Percentiles rank a stretch among this genome's conserved stretches.
phyloP scores from a whole-genome alignment of 495 filamentous ascomycete species.

The Penicillium silybi region DNA sequence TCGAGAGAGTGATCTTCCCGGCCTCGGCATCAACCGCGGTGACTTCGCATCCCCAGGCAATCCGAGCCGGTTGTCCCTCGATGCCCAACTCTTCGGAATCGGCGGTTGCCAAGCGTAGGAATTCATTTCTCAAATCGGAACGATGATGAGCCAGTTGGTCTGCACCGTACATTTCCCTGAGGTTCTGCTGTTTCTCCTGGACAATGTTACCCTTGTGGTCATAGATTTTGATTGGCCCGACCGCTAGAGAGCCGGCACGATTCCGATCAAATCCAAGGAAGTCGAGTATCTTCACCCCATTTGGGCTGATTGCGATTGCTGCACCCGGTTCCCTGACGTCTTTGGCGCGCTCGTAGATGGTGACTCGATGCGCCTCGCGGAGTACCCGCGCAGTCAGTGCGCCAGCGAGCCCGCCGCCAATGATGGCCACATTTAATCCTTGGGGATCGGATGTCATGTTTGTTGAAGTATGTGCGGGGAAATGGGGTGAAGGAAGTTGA shows the following conservation, averaged over 20 bases:
- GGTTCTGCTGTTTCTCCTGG: not conserved
- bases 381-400: conserved; percentile 7
- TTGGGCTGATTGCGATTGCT: conserved; percentile 4
- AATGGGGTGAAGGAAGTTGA: too few species aligned
- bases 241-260: not conserved
- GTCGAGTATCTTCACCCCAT: conserved; percentile 5
- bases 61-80: not conserved
- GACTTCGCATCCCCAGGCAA: conserved; percentile 1
- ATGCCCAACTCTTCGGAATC: conserved; percentile 5
- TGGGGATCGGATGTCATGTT: not conserved
- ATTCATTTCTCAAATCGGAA: conserved; percentile 8
- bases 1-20: not conserved
- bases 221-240: not conserved
- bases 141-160: conserved; percentile 3
- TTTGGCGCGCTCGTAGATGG: conserved; percentile 8
- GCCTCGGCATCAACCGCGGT: conserved; percentile 5
- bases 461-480: too few species aligned
- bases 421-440: conserved; percentile 4
- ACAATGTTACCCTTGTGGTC: not conserved
- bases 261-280: conserved; percentile 5
- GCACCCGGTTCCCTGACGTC: not conserved
- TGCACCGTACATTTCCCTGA: not conserved
- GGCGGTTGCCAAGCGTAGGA: conserved; percentile 6
- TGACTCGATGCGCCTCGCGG: conserved; percentile 9
- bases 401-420: conserved; percentile 12